phyloP scores from a whole-genome alignment of 169 alveolate species.

The Plasmodium cynomolgi region DNA sequence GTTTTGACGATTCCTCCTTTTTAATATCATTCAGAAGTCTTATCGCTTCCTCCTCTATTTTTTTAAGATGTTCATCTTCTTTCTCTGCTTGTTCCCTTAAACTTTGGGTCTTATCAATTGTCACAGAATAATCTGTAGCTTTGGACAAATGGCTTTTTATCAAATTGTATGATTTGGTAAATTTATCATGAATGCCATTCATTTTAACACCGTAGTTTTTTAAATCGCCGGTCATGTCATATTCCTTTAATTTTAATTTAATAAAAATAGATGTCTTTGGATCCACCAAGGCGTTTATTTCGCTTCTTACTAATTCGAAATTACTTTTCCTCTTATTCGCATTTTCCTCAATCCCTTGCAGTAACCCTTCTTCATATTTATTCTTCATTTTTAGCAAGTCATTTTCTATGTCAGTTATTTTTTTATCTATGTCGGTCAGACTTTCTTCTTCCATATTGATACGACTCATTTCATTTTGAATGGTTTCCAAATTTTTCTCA shows the following conservation, averaged over 20 bases:
- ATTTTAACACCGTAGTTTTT: not conserved
- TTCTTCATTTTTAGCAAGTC: not conserved
- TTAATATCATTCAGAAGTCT: constrained; percentile 3
- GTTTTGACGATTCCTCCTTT: constrained; percentile 8
- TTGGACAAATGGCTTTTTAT: not conserved
- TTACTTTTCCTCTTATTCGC: not conserved
- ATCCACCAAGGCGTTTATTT: constrained; percentile 2
- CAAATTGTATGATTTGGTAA: not conserved
- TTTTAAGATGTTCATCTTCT: not conserved
- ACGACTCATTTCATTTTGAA: not conserved
- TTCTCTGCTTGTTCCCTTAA: constrained; percentile 1
- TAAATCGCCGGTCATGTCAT: constrained; percentile 11
- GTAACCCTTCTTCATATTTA: not conserved
- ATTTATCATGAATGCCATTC: not conserved
- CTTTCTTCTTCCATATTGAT: not conserved
- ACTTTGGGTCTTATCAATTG: not conserved
- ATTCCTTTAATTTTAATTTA: constrained; percentile 1
- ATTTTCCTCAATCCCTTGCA: not conserved
- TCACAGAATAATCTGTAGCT: not conserved
- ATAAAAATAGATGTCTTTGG: not conserved
- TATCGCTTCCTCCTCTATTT: constrained; percentile 11
- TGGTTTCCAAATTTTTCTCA: constrained; percentile 8
- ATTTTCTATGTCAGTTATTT: constrained; percentile 2
- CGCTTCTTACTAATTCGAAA: not conserved
- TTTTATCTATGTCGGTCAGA: not conserved